Evolutionary conservation across 495 filamentous ascomycete species (phyloP).

Genomic region (Penicillium paxilli): DNA sequence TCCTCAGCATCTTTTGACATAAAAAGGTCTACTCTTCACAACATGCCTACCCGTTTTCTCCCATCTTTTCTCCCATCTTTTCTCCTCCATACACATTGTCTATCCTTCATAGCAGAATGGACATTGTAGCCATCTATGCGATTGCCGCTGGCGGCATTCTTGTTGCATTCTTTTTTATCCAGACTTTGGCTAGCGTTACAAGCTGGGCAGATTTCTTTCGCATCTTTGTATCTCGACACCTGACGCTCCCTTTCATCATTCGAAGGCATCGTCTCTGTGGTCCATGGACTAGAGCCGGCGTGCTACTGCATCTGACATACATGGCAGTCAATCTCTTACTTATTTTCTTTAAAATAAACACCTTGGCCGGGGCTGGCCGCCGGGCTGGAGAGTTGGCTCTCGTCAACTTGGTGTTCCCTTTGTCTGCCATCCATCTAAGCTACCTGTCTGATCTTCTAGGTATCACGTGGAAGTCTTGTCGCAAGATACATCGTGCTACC

Average conservation of each 20-base stretch:
- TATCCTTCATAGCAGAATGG: too few species aligned
- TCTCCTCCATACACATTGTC: too few species aligned
- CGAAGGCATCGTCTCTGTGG: background rate
- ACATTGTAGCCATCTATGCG: background rate
- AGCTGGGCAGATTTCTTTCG: too few species aligned
- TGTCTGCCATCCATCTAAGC: constrained; percentile 23
- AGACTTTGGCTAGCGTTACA: too few species aligned
- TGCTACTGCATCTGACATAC: background rate
- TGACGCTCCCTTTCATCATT: background rate
- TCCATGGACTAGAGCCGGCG: background rate
- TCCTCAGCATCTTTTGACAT: too few species aligned
- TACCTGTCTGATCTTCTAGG: constrained; percentile 27
- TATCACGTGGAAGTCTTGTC: constrained; percentile 16
- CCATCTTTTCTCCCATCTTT: too few species aligned
- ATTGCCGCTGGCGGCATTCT: background rate
- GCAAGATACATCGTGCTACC: constrained; percentile 20
- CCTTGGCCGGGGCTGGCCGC: background rate
- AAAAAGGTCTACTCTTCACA: too few species aligned
- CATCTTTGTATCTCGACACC: background rate
- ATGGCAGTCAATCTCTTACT: background rate
- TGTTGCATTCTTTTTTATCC: background rate
- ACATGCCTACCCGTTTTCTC: too few species aligned
- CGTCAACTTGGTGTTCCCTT: constrained; percentile 23
- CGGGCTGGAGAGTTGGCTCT: constrained; percentile 21
- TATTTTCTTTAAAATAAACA: background rate